Base-by-base conservation (phyloP, 2,329 filamentous ascomycete species). In the Cordyceps militaris region DNA sequence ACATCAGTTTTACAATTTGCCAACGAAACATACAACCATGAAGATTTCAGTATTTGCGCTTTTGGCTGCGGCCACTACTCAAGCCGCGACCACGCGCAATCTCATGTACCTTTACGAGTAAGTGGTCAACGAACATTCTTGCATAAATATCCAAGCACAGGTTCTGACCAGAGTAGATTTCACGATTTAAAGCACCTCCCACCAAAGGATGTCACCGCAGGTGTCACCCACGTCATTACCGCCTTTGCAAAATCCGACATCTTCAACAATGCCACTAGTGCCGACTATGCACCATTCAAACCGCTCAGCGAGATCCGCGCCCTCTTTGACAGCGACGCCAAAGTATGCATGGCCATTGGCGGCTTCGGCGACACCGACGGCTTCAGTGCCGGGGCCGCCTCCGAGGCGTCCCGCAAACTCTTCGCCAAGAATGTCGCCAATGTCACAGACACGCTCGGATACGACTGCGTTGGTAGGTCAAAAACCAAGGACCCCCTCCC, bases 301-400 rank as follows among this genome's bases (percentile, higher is more conserved):
- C 67, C 76, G 1, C 69, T 85, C 2, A 65, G 70, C 0, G 74
- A 77, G 4, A 73, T 84, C 46, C 78, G 82, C 19, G 70, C 71
- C 26, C 72, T 81, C 21, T 86, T 84, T 57, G 66, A 74, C 13
- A 67, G 77, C 0, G 76, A 74, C 5, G 77, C 79, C 51, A 83
- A 86, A 66, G 69, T 87, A 16, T 80, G 84, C 75, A 77, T 87
- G 59, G 80, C 84, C 19, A 78, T 88, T 44, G 85, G 85, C 14
- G 85, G 84, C 28, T 87, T 84, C 84, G 84, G 79, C 1, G 83
- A 87, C 59, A 80, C 79, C 0, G 64, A 66, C 13, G 84, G 83
- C 0, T 87, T 87, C 66, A 72, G 74, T 3, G 65, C 59, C 1
- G 82, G 74, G 2, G 76, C 77, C 3, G 76, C 75, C 42, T 76